Evolutionary conservation across 2,329 filamentous ascomycete genomes (phyloP), one percentile per base, ranked within the genome.

Genomic region (Daldinia eschscholtzii): DNA sequence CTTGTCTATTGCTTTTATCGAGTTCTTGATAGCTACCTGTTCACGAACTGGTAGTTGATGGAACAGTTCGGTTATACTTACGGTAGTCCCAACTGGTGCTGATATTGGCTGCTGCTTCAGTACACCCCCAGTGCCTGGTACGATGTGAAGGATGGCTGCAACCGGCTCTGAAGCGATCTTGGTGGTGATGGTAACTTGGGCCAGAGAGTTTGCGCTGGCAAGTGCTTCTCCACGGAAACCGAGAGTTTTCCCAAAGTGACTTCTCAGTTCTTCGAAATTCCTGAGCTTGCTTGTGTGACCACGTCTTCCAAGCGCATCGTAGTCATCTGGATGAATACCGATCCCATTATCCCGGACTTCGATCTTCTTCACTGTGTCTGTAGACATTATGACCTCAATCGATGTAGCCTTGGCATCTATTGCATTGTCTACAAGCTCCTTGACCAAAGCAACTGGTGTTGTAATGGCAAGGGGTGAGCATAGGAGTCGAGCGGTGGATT

Each of bases 201-300:
- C 88, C 64, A 93, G 76, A 46, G 86, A 83, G 66, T 88, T 90
- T 65, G 86, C 84, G 77, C 88, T 89, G 42, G 91, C 90, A 67
- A 95, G 81, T 15, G 92, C 92, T 75, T 93, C 88, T 20, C 92
- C 92, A 39, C 92, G 87, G 75, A 94, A 95, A 1, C 92, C 92
- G n/a, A 94, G 84, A 35, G 85, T 90, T 48, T 81, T 82, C 1
- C 86, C 85, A 6, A 86, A 88, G 20, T 90, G 80, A 1, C 75
- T 77, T 57, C 80, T 82, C 41, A 94, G 80, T 57, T 94, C 90
- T 0, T 88, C 83, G 64, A 91, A 87, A n/a, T 81, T 82, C 56
- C 81, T 82, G 48, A 94, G 84, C 80, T 94, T 95, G 83, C 91
- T 94, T 1, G 92, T 94, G 74, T 91, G 87, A 33, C 90, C 87